phyloP scores from a whole-genome alignment of 148 eudicot species.

The Amaranthus palmeri region DNA sequence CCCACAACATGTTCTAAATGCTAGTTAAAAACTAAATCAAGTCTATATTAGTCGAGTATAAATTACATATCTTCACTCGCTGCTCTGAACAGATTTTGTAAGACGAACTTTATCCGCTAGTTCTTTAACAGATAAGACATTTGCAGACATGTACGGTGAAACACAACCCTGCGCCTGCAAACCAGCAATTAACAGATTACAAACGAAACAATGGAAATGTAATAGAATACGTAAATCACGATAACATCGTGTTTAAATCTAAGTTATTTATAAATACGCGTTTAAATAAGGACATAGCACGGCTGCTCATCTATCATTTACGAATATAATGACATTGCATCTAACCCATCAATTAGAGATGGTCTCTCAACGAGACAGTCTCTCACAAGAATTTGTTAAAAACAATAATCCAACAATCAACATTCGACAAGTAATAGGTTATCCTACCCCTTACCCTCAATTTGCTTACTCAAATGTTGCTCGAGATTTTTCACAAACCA shows the following conservation, averaged over 20 bases:
- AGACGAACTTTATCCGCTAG: not conserved
- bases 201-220: not conserved
- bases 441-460: not conserved
- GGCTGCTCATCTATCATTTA: no score
- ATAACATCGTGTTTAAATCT: no score
- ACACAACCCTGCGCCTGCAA: constrained; percentile 70
- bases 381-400: no score
- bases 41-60: no score
- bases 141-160: constrained; percentile 78
- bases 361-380: no score
- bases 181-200: not conserved
- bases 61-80: not conserved
- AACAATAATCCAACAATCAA: not conserved
- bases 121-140: constrained; percentile 37
- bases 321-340: not conserved
- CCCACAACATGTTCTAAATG: not conserved
- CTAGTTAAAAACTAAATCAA: not conserved
- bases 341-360: not conserved
- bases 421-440: not conserved
- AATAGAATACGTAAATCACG: not conserved
- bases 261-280: no score
- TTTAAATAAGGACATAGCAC: no score
- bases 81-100: no score
- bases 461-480: not conserved
- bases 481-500: not conserved